Evolutionary conservation across 495 filamentous ascomycete species (phyloP).

Genomic region (Cercophora samala): DNA sequence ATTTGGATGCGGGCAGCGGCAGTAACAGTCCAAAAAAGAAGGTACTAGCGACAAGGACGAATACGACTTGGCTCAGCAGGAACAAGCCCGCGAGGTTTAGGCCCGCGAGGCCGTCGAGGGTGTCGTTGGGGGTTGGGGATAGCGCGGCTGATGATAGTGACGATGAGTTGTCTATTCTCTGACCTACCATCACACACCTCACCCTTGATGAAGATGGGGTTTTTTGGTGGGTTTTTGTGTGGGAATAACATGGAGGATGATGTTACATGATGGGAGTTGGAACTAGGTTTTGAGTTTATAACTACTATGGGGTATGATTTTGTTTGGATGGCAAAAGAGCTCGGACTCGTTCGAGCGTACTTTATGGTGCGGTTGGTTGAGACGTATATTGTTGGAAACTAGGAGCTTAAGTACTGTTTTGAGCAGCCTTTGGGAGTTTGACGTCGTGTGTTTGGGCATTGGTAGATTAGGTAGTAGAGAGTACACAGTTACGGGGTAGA

Average conservation of each 20-base stretch:
- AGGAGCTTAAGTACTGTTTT: neutral
- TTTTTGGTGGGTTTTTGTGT: neutral
- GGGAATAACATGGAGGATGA: neutral
- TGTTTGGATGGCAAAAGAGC: neutral
- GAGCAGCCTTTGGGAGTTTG: neutral
- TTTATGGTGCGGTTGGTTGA: neutral
- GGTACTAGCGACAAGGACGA: neutral
- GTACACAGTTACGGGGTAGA: too few species aligned
- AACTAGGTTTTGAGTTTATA: neutral
- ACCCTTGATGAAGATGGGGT: slow-evolving; percentile 10
- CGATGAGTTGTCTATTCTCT: slow-evolving; percentile 19
- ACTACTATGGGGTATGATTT: neutral
- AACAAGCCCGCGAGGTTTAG: slow-evolving; percentile 17
- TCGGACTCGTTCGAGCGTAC: neutral
- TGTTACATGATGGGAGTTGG: neutral
- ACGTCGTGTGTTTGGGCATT: neutral
- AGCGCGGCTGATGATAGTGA: slow-evolving; percentile 14
- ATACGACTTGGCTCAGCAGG: slow-evolving; percentile 7
- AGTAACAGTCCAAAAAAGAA: neutral
- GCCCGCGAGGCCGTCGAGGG: slow-evolving; percentile 7
- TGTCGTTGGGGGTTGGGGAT: slow-evolving; percentile 9
- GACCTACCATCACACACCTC: neutral
- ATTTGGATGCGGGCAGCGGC: neutral
- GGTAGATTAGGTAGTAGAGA: neutral
- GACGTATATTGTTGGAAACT: neutral